A percentile compares a stretch with the other conserved stretches of the same genome.
Conservation (phyloP, 768 basidiomycete genomes). For the Termitomyces sp. region DNA sequence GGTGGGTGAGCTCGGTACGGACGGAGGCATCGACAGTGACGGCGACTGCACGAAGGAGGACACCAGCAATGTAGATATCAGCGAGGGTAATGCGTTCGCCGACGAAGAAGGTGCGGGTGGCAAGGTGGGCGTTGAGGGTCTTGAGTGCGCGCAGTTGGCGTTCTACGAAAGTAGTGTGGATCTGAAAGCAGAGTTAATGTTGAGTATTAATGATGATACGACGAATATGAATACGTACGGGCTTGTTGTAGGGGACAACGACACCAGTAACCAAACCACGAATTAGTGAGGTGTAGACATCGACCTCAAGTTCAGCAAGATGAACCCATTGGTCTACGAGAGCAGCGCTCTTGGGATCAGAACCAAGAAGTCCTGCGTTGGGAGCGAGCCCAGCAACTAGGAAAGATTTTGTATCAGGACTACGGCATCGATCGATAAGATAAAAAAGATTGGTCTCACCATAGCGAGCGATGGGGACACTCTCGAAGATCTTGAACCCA, state of each 20-base stretch:
- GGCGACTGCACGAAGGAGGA: constrained; percentile 50
- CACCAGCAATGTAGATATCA: constrained; percentile 68
- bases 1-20: constrained; percentile 69
- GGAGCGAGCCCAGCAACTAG: constrained; percentile 75
- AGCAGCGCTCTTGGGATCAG: constrained; percentile 61
- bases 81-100: constrained; percentile 94
- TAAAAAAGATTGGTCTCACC: constrained; percentile 52
- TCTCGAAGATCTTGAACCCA: constrained; percentile 79
- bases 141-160: constrained; percentile 54
- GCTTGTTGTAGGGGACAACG: constrained; percentile 75
- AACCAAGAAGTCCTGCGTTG: constrained; percentile 76
- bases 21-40: constrained; percentile 62
- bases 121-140: constrained; percentile 72
- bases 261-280: constrained; percentile 39
- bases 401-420: background rate
- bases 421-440: constrained; percentile 28
- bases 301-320: constrained; percentile 68
- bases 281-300: constrained; percentile 31
- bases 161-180: constrained; percentile 53
- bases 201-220: background rate
- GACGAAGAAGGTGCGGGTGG: constrained; percentile 83
- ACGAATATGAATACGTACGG: constrained; percentile 41
- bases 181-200: constrained; percentile 29
- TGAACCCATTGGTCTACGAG: constrained; percentile 84
- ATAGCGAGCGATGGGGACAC: constrained; percentile 79